Base-by-base conservation (phyloP, 129 eudicot species). In the Heracleum sosnowskyi region DNA sequence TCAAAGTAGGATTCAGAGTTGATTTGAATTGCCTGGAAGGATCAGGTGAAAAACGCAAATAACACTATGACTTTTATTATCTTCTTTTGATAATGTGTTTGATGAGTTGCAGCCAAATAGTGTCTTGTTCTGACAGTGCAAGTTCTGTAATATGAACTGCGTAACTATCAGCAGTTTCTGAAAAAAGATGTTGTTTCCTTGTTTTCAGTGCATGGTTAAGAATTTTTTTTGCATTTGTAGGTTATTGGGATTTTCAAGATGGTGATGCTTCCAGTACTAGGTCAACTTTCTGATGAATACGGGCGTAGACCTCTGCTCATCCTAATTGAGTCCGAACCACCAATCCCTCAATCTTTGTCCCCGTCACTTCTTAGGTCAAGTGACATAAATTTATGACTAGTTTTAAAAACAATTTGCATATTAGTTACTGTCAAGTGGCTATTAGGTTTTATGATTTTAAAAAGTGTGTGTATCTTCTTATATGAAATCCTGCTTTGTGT, bases 281-380 rank as follows among this genome's bases (percentile, higher is more conserved):
- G 98, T 72, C 98, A 94, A 82, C 91, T 94, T 82, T 82, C 98
- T 20, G 98, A 94, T 77, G 98, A 94, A 33, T 81, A 89, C 55
- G 98, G 98, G 62, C 98, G 98, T 55, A 94, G 91, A 85, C 98
- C 98, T 7, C 84, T 94, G 63, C 98, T 94, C 37, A 93, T 94
- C 62, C 46, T 94, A 26, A 94, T 93, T 26, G 83, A 91, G 64
- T 93, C 98, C n/a, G n/a, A n/a, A n/a, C n/a, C n/a, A n/a, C n/a
- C n/a, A n/a, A n/a, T n/a, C n/a, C n/a, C n/a, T n/a, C n/a, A n/a
- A n/a, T n/a, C n/a, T n/a, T n/a, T n/a, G n/a, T n/a, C n/a, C n/a
- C n/a, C n/a, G n/a, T n/a, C n/a, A n/a, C n/a, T n/a, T n/a, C n/a
- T n/a, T n/a, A n/a, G n/a, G n/a, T n/a, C n/a, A n/a, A n/a, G n/a